A percentile compares a stretch with the other conserved stretches of the same genome.
Evolutionary conservation across 2,329 filamentous ascomycete genomes (phyloP).

Genomic region (Aphanocladium album): DNA sequence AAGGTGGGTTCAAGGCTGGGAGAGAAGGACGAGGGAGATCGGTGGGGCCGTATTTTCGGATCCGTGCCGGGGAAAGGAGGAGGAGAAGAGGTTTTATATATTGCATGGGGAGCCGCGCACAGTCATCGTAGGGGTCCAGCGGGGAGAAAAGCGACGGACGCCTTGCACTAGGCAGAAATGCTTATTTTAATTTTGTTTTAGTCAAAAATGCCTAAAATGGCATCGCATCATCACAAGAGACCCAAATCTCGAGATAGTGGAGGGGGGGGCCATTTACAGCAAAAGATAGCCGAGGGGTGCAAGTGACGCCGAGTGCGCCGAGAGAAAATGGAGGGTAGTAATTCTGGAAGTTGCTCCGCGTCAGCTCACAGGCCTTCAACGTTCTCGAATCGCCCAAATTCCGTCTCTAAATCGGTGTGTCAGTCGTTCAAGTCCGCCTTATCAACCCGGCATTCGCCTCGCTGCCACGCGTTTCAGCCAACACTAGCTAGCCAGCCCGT

Average conservation of each 20-base stretch:
- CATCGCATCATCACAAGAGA: neutral
- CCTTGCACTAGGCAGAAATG: neutral
- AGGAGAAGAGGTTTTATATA: neutral
- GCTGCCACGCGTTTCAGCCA: neutral
- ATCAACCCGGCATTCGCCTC: neutral
- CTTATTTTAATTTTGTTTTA: neutral
- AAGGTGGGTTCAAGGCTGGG: neutral
- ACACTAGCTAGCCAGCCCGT: too few species aligned
- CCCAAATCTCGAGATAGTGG: neutral
- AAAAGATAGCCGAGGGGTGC: neutral
- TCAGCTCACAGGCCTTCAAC: neutral
- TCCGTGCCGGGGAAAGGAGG: neutral
- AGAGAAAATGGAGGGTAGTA: neutral
- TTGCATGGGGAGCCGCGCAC: neutral
- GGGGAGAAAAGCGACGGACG: neutral
- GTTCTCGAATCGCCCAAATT: too few species aligned
- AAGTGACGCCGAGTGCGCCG: too few species aligned
- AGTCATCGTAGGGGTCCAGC: too few species aligned
- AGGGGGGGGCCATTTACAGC: neutral
- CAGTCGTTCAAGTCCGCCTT: neutral
- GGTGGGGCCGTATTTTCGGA: conserved; percentile 4
- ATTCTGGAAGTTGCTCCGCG: neutral
- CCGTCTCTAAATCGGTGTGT: too few species aligned
- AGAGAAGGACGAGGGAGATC: neutral
- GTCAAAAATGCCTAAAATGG: too few species aligned